A percentile compares a stretch with the other conserved stretches of the same genome.
These are phyloP conservation scores for Golubevia pallescens DNA, from an alignment of 1,284 basidiomycete species.

Conservation along the genomic window DNA sequence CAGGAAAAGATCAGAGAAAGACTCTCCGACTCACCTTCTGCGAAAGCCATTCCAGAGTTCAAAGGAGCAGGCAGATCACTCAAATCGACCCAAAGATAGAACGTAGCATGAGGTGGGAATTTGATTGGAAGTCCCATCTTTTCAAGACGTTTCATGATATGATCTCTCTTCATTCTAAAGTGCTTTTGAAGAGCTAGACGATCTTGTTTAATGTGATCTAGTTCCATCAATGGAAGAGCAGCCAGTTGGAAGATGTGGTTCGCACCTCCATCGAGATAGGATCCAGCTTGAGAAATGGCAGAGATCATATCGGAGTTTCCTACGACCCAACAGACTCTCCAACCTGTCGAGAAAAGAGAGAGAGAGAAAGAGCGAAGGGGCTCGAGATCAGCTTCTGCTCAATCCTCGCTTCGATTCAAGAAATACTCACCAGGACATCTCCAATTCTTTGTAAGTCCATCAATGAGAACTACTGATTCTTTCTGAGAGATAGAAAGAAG, in stretches of 20 bases:
- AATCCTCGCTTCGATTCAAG: too few relatives aligned
- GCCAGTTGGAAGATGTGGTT: constrained; percentile 11
- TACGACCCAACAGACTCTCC: constrained; percentile 46
- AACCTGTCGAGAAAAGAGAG: constrained; percentile 7
- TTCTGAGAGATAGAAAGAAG: too few relatives aligned
- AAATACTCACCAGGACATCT: constrained; percentile 33
- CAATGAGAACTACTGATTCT: constrained; percentile 39
- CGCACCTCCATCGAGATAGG: constrained; percentile 31
- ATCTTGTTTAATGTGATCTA: constrained; percentile 74
- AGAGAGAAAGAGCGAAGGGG: too few relatives aligned
- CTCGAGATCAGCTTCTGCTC: too few relatives aligned
- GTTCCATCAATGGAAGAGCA: constrained; percentile 43
- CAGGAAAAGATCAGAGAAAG: background rate
- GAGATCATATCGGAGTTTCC: constrained; percentile 44
- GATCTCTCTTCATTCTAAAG: constrained; percentile 44
- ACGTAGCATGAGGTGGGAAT: background rate
- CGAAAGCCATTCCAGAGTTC: constrained; percentile 38
- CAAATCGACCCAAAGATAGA: constrained; percentile 35
- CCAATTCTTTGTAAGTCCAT: constrained; percentile 50
- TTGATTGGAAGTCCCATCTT: constrained; percentile 18
- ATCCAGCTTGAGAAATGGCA: constrained; percentile 38
- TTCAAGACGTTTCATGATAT: constrained; percentile 38
- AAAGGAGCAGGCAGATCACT: constrained; percentile 20
- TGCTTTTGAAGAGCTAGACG: constrained; percentile 68
- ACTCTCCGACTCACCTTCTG: too few relatives aligned